Percentiles rank a stretch among this genome's conserved stretches.
phyloP scores from a whole-genome alignment of 2,329 filamentous ascomycete genomes.

The Stenocarpella maydis region DNA sequence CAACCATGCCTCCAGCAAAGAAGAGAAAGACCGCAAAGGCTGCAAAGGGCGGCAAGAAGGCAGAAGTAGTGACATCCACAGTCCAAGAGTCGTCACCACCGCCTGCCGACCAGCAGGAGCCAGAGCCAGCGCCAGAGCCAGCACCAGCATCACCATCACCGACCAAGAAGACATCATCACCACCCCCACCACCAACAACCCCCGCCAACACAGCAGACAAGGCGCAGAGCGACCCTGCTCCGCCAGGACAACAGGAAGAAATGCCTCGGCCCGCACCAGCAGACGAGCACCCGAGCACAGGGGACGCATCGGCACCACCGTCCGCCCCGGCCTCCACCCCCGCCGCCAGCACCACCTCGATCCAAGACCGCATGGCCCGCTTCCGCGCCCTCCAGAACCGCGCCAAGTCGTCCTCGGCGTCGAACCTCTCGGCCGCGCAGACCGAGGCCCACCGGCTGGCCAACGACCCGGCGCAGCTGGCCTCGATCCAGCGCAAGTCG shows the following conservation, averaged over 20 bases:
- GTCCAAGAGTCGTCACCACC: conserved; percentile 32
- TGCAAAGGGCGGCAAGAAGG: conserved; percentile 28
- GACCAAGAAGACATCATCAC: not conserved
- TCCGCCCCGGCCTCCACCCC: conserved; percentile 32
- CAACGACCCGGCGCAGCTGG: conserved; percentile 79
- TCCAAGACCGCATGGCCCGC: conserved; percentile 75
- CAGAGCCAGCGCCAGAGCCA: conserved; percentile 25
- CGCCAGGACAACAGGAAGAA: conserved; percentile 13
- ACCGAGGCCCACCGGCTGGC: conserved; percentile 82
- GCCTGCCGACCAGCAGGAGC: conserved; percentile 17
- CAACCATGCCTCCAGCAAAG: conserved; percentile 43
- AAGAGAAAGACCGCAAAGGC: conserved; percentile 43
- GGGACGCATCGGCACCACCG: conserved; percentile 21
- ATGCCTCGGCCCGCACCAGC: conserved; percentile 25
- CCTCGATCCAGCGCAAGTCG: conserved; percentile 82
- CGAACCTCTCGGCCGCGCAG: conserved; percentile 84
- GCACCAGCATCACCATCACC: conserved; percentile 1
- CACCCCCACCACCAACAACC: conserved; percentile 8
- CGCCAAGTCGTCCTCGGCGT: conserved; percentile 74
- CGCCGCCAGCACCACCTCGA: conserved; percentile 51
- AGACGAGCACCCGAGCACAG: conserved; percentile 18
- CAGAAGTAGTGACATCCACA: conserved; percentile 28
- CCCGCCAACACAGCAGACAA: conserved; percentile 10
- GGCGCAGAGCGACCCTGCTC: conserved; percentile 23
- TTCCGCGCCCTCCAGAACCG: conserved; percentile 90